Evolutionary conservation across 2,329 filamentous ascomycete species (phyloP), one percentile per base, ranked within the genome.

Genomic region (Fonsecaea pedrosoi): DNA sequence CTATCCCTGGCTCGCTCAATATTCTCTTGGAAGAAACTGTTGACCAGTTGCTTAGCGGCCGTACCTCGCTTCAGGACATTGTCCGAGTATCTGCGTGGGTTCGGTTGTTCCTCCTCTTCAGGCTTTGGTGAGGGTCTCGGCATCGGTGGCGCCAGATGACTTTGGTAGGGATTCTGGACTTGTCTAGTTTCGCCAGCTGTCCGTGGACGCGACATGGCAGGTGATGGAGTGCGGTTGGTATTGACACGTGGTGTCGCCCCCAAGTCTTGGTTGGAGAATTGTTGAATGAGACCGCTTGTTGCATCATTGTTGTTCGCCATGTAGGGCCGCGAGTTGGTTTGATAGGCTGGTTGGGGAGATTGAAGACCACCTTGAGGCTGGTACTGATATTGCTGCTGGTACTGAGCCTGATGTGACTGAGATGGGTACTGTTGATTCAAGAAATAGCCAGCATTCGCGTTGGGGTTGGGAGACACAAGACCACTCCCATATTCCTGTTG

Each of bases 241-340:
- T 89, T 87, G 35, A 85, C 85, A 72, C 92, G 87, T 67, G 89
- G 88, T 53, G 87, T 88, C 54, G 87, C 88, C 67, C 91, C 90
- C 48, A 98, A 86, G 78, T 97, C 96, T 83, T 98, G 94, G 80
- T 97, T 93, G 66, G 94, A 96, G 79, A 98, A 96, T 78, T 99
- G 95, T 78, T 97, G 92, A 68, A 94, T 93, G 54, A 98, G 86
- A 35, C 93, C 94, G 74, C 92, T 95, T 74, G 94, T 96, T 73
- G 90, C 91, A 76, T 97, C 93, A 75, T 92, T 92, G 77, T 82
- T 86, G 73, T 84, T 85, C 42, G 77, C 81, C 74, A 79, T 79
- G 70, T 73, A 72, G 4, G 65, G 67, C 57, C 72, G 63, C 30
- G 71, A 56, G 63, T 79, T 79, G 71, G 79, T 76, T 70, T 82